Evolutionary conservation across 2,329 filamentous ascomycete genomes (phyloP), one percentile per base, ranked within the genome.

Genomic region (Bipolaris gigantea): DNA sequence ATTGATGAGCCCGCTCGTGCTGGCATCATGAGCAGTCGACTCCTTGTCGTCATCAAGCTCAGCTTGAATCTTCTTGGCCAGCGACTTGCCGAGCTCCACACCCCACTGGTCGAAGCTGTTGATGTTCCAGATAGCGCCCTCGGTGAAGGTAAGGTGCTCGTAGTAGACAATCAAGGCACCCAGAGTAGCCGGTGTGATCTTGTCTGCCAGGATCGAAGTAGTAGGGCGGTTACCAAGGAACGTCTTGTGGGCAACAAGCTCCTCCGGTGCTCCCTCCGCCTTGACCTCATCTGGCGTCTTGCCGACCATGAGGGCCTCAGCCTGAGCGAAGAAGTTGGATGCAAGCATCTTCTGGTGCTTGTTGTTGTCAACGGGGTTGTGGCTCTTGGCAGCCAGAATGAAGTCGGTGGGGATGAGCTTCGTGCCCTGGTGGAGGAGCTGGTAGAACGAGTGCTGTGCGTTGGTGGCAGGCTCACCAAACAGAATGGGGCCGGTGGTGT

Each of bases 41-140:
- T 84, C 85, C 57, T 85, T 89, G n/a, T 83, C 76, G 72, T 88
- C 83, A 63, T 97, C 92, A 55, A 99, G 83, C 82, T 99, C 94
- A 70, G 78, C 75, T 60, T 79, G 73, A 54, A 77, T 83, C 72
- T 81, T 82, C 77, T 83, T 97, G 58, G 94, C 94, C 63, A 99
- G 81, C 36, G 89, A 87, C 88, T 99, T 99, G 76, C 94, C 94
- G 59, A 99, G 82, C 83, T 99, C 94, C 40, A 99, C 94, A 79
- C 94, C 94, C 94, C 94, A 99, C 83, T 99, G 94, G 80, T 99
- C 94, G 74, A 97, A 99, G 72, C 88, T 92, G 85, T 99, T 99
- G 83, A 99, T 96, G 80, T 97, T 96, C 94, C 94, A 99, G 74
- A 99, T 83, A 48, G 92, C 93, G 69, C 94, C 94, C 80, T 99